phyloP scores from a whole-genome alignment of 495 filamentous ascomycete genomes.

The Hyaloscypha hepaticicola region DNA sequence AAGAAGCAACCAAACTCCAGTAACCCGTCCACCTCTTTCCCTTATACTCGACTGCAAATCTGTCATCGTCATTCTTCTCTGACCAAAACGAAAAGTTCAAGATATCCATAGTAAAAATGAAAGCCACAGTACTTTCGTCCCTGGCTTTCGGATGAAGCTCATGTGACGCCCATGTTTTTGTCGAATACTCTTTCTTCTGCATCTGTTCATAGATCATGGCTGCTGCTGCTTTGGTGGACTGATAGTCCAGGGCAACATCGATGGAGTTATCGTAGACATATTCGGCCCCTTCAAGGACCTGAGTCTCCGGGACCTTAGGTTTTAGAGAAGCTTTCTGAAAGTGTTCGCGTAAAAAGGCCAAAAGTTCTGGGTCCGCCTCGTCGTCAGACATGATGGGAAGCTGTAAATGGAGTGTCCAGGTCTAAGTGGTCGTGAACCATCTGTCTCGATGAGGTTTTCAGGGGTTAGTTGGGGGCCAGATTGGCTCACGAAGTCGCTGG shows the following conservation, averaged over 20 bases:
- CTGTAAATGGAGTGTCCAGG: background rate
- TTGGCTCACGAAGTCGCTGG: background rate
- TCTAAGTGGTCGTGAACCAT: background rate
- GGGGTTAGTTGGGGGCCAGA: background rate
- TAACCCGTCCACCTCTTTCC: conserved; percentile 89
- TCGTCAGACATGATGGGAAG: conserved; percentile 72
- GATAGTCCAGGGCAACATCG: conserved; percentile 83
- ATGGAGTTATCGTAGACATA: conserved; percentile 90
- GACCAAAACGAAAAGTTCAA: conserved; percentile 98
- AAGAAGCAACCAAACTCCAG: conserved; percentile 85
- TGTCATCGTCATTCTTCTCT: conserved; percentile 50
- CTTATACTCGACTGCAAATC: conserved; percentile 78
- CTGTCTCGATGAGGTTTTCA: background rate
- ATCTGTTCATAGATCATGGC: conserved; percentile 74
- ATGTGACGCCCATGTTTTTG: conserved; percentile 80
- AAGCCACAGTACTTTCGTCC: conserved; percentile 75
- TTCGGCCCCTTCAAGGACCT: conserved; percentile 78
- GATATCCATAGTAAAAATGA: conserved; percentile 95
- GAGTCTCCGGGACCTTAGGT: conserved; percentile 63
- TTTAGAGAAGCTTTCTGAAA: conserved; percentile 54
- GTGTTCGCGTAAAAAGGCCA: conserved; percentile 82
- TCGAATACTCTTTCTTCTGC: conserved; percentile 80
- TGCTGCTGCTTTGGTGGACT: conserved; percentile 76
- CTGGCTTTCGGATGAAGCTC: conserved; percentile 85
- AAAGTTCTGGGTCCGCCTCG: conserved; percentile 83